Percentiles rank a stretch among this genome's conserved stretches.
Conservation (phyloP, 139 green algal genomes). For the Chlamydomonas incerta region DNA sequence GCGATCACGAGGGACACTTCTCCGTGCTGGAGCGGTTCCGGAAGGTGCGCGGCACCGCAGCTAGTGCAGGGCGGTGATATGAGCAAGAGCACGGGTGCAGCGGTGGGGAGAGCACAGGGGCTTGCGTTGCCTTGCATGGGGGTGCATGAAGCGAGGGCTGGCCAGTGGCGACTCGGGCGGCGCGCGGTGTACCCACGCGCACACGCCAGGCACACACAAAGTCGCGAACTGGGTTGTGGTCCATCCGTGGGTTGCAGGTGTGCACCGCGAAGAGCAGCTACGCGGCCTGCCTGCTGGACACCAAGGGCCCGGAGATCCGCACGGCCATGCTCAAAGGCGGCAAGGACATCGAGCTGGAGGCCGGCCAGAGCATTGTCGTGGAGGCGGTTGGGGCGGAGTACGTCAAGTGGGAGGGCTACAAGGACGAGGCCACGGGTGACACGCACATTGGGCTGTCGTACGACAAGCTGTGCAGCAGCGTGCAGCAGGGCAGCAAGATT, state of each 20-base stretch:
- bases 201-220: no score
- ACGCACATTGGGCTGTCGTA: slow-evolving; percentile 71
- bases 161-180: no score
- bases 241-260: slow-evolving; percentile 28
- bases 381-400: slow-evolving; percentile 71
- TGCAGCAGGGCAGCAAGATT: slow-evolving; percentile 68
- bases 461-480: slow-evolving; percentile 62
- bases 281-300: slow-evolving; percentile 68
- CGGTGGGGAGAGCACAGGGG: no score
- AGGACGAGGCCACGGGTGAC: slow-evolving; percentile 51
- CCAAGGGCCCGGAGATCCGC: slow-evolving; percentile 73
- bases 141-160: no score
- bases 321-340: slow-evolving; percentile 59
- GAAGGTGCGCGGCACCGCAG: slow-evolving; percentile 41
- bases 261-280: slow-evolving; percentile 38
- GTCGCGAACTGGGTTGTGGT: no score
- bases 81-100: no score
- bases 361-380: slow-evolving; percentile 69
- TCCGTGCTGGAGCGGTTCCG: slow-evolving; percentile 70
- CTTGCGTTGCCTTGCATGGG: no score
- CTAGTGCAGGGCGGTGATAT: no score
- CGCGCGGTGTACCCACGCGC: no score
- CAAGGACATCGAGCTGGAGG: slow-evolving; percentile 58
- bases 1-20: slow-evolving; percentile 66
- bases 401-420: slow-evolving; percentile 61